Conservation (phyloP, 2,329 filamentous ascomycete species). For the Tricladium varicosporioides region DNA sequence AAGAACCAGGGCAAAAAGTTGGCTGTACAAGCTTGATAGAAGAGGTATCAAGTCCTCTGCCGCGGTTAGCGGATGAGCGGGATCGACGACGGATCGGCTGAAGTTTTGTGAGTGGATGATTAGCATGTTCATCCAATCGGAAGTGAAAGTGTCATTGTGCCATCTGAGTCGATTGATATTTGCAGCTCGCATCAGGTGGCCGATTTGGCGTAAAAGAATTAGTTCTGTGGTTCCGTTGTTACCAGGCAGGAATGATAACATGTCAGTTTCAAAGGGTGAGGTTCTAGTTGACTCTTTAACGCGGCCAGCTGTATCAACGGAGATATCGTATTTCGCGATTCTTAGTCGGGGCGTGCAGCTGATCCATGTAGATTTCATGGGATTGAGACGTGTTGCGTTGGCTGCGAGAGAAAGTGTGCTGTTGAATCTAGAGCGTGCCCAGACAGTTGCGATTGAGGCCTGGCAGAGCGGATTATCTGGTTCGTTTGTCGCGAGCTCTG, state of each 20-base stretch:
- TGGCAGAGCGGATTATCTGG: too few relatives aligned
- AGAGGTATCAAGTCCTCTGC: constrained; percentile 26
- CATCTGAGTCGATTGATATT: constrained; percentile 29
- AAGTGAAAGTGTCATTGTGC: constrained; percentile 47
- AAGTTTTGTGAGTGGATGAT: constrained; percentile 33
- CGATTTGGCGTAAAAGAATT: not conserved
- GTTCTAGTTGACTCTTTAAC: too few relatives aligned
- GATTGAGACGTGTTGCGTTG: not conserved
- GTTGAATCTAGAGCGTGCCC: not conserved
- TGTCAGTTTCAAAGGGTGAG: too few relatives aligned
- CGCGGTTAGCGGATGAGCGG: constrained; percentile 33
- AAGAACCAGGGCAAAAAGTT: constrained; percentile 44
- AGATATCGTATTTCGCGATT: constrained; percentile 18
- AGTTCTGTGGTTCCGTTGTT: not conserved
- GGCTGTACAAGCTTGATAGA: constrained; percentile 34
- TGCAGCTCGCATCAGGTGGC: too few relatives aligned
- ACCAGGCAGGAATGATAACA: not conserved
- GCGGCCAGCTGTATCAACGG: too few relatives aligned
- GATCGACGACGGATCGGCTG: constrained; percentile 35
- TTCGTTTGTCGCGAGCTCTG: too few relatives aligned
- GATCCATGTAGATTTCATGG: constrained; percentile 27
- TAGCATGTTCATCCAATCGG: constrained; percentile 49
- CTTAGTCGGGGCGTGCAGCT: constrained; percentile 37
- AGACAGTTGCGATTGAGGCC: not conserved
- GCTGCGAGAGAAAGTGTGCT: not conserved